Evolutionary conservation across 495 filamentous ascomycete genomes (phyloP).

Genomic region (Daldinia childiae): DNA sequence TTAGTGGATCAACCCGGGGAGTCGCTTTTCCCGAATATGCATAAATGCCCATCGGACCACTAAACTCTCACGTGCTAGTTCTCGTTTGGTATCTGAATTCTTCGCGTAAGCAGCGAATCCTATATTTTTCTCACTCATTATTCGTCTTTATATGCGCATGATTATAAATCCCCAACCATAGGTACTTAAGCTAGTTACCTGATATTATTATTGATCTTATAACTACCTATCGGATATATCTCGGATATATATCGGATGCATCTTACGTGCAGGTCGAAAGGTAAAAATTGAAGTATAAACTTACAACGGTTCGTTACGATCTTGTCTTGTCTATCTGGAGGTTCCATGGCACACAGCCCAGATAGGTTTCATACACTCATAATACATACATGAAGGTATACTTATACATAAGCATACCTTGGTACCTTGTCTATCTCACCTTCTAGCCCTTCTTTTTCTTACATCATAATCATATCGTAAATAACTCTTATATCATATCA

Average conservation of each 20-base stretch:
- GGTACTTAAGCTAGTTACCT: not conserved
- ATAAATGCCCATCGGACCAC: not conserved
- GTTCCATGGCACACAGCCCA: too few species aligned
- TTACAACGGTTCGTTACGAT: constrained; percentile 29
- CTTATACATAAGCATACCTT: constrained; percentile 27
- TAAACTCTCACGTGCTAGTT: not conserved
- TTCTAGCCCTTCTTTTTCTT: constrained; percentile 16
- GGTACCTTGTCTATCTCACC: constrained; percentile 34
- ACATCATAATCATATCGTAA: not conserved
- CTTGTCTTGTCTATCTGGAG: constrained; percentile 16
- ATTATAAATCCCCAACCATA: not conserved
- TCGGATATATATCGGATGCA: not conserved
- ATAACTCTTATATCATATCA: not conserved
- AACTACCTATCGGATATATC: too few species aligned
- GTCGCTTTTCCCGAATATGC: not conserved
- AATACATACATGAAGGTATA: constrained; percentile 10
- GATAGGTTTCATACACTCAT: constrained; percentile 11
- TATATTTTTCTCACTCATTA: not conserved
- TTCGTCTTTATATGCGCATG: not conserved
- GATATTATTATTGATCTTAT: too few species aligned
- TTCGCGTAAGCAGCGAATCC: not conserved
- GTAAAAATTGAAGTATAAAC: constrained; percentile 24
- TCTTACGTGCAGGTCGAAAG: not conserved
- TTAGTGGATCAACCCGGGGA: not conserved
- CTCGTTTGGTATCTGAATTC: not conserved